Evolutionary conservation across 306 rosid genomes (phyloP).

Genomic region (Acacia confusa): DNA sequence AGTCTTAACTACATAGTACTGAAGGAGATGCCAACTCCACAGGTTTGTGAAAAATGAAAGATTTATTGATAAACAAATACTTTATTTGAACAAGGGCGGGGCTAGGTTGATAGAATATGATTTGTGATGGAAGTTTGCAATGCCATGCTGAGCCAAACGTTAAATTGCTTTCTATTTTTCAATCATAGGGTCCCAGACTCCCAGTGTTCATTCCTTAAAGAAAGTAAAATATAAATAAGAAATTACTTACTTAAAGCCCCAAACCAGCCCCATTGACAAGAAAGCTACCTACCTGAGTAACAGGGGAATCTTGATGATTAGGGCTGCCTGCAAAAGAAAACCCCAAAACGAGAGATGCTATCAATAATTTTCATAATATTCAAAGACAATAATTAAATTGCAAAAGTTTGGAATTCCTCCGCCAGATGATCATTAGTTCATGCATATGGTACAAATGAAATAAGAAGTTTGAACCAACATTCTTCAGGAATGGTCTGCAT

Average conservation of each 20-base stretch:
- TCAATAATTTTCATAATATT: background rate
- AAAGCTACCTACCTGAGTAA: conserved; percentile 65
- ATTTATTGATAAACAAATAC: conserved; percentile 14
- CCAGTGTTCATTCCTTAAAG: conserved; percentile 12
- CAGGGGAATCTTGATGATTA: conserved; percentile 50
- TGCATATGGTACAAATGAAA: conserved; percentile 12
- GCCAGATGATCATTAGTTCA: conserved; percentile 1
- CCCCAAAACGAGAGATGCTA: background rate
- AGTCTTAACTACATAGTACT: conserved; percentile 1
- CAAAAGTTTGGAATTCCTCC: background rate
- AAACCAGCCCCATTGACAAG: conserved; percentile 23
- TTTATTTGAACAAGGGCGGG: conserved; percentile 15
- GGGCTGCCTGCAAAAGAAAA: conserved; percentile 46
- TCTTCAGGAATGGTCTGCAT: conserved; percentile 75
- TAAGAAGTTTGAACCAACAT: conserved; percentile 55
- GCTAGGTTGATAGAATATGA: background rate
- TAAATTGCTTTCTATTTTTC: conserved; percentile 28
- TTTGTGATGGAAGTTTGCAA: conserved; percentile 15
- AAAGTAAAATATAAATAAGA: conserved; percentile 29
- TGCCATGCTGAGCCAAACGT: conserved; percentile 25
- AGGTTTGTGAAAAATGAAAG: background rate
- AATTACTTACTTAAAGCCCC: conserved; percentile 11
- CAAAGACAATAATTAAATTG: conserved; percentile 4
- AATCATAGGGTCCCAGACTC: conserved; percentile 25
- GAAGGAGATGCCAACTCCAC: background rate